Conservation (phyloP, 2,329 filamentous ascomycete genomes). For the Didymella pomorum region DNA sequence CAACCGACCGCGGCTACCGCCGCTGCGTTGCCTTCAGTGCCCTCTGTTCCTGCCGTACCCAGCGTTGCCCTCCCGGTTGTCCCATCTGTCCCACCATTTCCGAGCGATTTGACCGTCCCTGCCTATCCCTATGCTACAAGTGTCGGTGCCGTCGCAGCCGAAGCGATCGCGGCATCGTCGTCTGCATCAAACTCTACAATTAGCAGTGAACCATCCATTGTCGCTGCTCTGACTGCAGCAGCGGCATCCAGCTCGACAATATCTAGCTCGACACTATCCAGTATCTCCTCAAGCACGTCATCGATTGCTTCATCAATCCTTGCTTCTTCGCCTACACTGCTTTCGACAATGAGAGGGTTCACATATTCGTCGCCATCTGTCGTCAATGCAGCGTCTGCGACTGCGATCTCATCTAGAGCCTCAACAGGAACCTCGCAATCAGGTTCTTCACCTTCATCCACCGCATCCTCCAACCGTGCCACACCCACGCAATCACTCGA, state of each 20-base stretch:
- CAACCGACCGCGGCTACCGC: conserved; percentile 1
- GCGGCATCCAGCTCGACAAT: not conserved
- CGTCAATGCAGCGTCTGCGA: not conserved
- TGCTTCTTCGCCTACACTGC: conserved; percentile 7
- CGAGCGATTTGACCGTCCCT: conserved; percentile 45
- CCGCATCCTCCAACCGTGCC: not conserved
- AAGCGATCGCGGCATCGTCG: conserved; percentile 21
- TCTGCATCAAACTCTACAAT: conserved; percentile 12
- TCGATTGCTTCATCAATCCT: conserved; percentile 10
- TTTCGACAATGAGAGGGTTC: conserved; percentile 10
- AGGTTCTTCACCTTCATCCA: not conserved
- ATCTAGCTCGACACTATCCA: conserved; percentile 4
- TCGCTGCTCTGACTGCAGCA: conserved; percentile 13
- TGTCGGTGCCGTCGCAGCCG: conserved; percentile 19
- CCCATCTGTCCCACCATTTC: conserved; percentile 39
- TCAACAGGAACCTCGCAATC: not conserved
- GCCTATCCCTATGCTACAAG: conserved; percentile 45
- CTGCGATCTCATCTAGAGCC: conserved; percentile 10
- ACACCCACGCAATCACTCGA: conserved; percentile 16
- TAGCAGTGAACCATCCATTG: conserved; percentile 16
- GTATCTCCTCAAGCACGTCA: conserved; percentile 7
- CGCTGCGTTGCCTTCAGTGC: conserved; percentile 16
- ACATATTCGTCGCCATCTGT: conserved; percentile 3
- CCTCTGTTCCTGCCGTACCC: conserved; percentile 27
- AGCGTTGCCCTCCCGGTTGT: conserved; percentile 25